These are phyloP conservation scores for Aspergillus novofumigatus DNA, from an alignment of 2,329 filamentous ascomycete genomes.

Conservation along the genomic window DNA sequence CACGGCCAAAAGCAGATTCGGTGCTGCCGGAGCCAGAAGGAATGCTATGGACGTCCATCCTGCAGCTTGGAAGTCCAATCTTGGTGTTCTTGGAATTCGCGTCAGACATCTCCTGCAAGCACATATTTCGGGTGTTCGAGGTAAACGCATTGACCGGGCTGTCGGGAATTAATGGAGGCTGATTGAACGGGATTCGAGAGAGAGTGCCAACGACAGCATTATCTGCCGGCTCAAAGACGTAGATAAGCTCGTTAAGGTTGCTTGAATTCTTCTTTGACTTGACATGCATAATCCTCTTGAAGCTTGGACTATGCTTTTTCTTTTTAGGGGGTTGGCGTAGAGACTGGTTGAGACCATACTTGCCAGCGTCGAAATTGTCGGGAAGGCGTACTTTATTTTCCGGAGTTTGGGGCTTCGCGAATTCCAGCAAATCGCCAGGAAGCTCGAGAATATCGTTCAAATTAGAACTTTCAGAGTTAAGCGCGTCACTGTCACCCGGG, in stretches of 20 bases:
- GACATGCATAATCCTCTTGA: neutral
- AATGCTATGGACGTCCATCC: neutral
- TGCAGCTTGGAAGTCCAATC: neutral
- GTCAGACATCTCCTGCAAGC: neutral
- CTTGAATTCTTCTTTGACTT: neutral
- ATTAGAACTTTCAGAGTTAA: neutral
- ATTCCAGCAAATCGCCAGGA: neutral
- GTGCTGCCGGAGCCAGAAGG: neutral
- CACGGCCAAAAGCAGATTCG: neutral
- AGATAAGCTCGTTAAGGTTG: slow-evolving; percentile 10
- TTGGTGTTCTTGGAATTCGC: neutral
- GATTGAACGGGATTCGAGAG: slow-evolving; percentile 10
- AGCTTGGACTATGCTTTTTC: neutral
- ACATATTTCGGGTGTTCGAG: neutral
- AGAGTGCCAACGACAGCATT: neutral
- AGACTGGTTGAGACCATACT: slow-evolving; percentile 11
- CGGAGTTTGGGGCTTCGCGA: neutral
- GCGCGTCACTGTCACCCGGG: neutral
- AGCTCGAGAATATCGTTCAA: slow-evolving; percentile 1
- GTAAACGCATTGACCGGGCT: neutral
- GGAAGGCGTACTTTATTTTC: slow-evolving; percentile 4
- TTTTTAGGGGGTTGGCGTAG: neutral
- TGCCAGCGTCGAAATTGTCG: slow-evolving; percentile 13
- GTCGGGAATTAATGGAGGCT: slow-evolving; percentile 17
- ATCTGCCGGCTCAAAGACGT: slow-evolving; percentile 6